Evolutionary conservation across 805 yeast genomes (phyloP), one percentile per base, ranked within the genome.

Genomic region (Kluyveromyces dobzhanskii): DNA sequence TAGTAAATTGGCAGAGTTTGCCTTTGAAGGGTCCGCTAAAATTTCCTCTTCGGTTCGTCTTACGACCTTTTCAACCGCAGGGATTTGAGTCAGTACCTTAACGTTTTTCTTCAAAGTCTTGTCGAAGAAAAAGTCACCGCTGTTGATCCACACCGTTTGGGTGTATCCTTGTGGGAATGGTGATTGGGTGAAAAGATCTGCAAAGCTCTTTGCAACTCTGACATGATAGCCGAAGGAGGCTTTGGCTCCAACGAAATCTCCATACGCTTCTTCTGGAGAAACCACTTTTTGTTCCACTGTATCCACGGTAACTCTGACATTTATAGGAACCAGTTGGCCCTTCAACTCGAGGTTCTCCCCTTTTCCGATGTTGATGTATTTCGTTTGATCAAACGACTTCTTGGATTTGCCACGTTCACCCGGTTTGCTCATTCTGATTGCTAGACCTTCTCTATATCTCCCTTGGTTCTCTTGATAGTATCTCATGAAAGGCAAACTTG

Each of bases 291-390:
- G 71, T 9, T 71, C 72, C 32, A 74, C 65, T 8, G 77, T 45
- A 51, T 88, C 85, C 2, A 88, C 85, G 0, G 94, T 85, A 8
- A 88, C 95, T 47, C 94, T 67, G 12, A 81, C 85, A 49, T 83
- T 77, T 0, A 76, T 71, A 3, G 95, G 95, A 3, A 85, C 78
- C 41, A 77, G 78, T 45, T 72, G 74, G 6, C 67, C 64, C 6
- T 59, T 59, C 37, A 87, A 67, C 53, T 80, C 80, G 24, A 87
- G 48, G 13, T 78, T 69, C 39, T 72, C 62, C 2, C 66, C 64
- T 40, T 68, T 71, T 1, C 97, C 97, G 32, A 87, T 68, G 51
- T 87, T 85, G 36, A 87, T 83, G 50, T 69, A 84, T 49, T 77
- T 78, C 4, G 96, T 87, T 30, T 71, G 73, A 30, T 66, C 66